A percentile compares a stretch with the other conserved stretches of the same genome.
phyloP scores from a whole-genome alignment of 2,329 filamentous ascomycete genomes.

The Talaromyces sp. region DNA sequence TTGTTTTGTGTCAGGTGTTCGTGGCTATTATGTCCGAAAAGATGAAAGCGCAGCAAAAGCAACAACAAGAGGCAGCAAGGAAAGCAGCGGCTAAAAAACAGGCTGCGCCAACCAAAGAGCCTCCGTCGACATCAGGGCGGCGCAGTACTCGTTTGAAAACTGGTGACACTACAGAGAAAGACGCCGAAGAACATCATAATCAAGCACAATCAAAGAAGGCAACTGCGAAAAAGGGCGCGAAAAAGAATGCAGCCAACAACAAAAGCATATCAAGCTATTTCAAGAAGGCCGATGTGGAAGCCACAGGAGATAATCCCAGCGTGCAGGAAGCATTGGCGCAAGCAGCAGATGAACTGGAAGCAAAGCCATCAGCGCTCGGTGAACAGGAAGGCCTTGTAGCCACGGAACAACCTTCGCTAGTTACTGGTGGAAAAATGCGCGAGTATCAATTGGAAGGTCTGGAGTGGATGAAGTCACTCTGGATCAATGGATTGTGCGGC shows the following conservation, averaged over 20 bases:
- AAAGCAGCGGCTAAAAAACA: conserved; percentile 33
- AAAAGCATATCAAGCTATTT: conserved; percentile 56
- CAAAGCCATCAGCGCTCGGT: conserved; percentile 57
- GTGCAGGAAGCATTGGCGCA: conserved; percentile 56
- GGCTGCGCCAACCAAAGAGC: conserved; percentile 25
- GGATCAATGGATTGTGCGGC: conserved; percentile 86
- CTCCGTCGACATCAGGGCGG: conserved; percentile 17
- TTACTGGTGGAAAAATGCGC: conserved; percentile 84
- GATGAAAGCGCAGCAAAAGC: conserved; percentile 41
- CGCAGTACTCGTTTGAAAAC: conserved; percentile 31
- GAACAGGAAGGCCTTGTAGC: conserved; percentile 64
- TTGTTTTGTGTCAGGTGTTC: conserved; percentile 35
- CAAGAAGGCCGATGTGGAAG: conserved; percentile 54
- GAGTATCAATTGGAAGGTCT: conserved; percentile 91
- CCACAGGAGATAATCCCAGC: conserved; percentile 48
- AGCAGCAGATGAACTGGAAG: conserved; percentile 53
- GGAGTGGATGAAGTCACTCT: conserved; percentile 80
- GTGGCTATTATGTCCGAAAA: conserved; percentile 48
- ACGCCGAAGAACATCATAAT: conserved; percentile 12
- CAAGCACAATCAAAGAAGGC: conserved; percentile 21
- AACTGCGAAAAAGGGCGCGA: conserved; percentile 21
- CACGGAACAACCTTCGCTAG: conserved; percentile 76
- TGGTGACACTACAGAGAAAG: conserved; percentile 16
- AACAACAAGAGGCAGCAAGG: conserved; percentile 41
- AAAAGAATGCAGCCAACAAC: conserved; percentile 25